These are phyloP conservation scores for Poterioochromonas sp. DNA, from an alignment of 352 stramenopile genomes.

Conservation along the genomic window DNA sequence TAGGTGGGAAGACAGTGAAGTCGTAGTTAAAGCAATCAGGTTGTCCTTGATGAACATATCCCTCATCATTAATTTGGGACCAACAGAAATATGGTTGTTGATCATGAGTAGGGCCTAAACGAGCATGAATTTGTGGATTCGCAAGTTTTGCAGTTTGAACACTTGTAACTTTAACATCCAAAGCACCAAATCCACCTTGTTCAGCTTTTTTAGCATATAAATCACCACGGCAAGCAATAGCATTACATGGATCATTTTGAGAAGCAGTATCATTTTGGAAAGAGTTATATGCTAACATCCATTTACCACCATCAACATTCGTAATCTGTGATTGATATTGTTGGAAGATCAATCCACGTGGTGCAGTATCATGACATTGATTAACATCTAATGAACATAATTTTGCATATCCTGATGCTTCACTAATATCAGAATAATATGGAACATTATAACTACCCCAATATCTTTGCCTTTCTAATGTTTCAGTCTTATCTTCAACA, in stretches of 20 bases:
- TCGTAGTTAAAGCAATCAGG: background rate
- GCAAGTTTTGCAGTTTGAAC: background rate
- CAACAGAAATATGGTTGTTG: conserved; percentile 2
- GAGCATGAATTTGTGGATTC: background rate
- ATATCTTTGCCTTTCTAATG: background rate
- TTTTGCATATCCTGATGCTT: background rate
- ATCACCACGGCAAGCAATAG: conserved; percentile 13
- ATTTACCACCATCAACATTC: background rate
- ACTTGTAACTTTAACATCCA: conserved; percentile 6
- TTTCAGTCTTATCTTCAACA: background rate
- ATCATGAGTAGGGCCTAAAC: background rate
- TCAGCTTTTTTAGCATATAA: background rate
- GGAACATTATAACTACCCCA: conserved; percentile 12
- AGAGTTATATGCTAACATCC: background rate
- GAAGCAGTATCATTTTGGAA: background rate
- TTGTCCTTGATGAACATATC: background rate
- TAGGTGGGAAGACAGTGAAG: background rate
- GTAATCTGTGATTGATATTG: background rate
- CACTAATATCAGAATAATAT: background rate
- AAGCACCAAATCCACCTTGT: background rate
- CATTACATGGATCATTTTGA: background rate
- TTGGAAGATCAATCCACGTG: background rate
- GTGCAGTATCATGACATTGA: background rate
- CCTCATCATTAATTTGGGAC: background rate
- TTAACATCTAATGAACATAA: background rate